Evolutionary conservation across 768 basidiomycete species (phyloP).

Genomic region (Neoboletus subvelutipes): DNA sequence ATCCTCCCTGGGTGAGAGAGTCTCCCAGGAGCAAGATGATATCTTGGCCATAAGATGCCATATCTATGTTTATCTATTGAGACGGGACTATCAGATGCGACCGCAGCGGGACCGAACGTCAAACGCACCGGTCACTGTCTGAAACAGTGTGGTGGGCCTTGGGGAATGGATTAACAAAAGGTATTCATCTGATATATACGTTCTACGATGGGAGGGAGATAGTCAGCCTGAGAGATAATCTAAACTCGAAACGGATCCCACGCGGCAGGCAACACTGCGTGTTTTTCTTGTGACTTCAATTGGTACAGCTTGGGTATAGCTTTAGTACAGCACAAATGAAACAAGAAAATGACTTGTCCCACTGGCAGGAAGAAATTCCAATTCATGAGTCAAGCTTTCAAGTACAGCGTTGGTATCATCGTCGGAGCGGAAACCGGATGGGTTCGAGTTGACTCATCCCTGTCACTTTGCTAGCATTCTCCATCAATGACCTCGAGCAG

Average conservation of each 20-base stretch:
- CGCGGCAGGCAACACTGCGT: not conserved
- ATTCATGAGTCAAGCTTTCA: no score
- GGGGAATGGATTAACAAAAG: not conserved
- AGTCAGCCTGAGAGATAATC: conserved; percentile 14
- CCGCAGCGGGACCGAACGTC: not conserved
- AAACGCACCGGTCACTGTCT: not conserved
- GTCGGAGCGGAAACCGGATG: conserved; percentile 23
- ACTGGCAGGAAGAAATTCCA: not conserved
- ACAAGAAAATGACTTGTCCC: not conserved
- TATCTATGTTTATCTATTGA: conserved; percentile 23
- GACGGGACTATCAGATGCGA: not conserved
- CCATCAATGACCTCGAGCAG: conserved; percentile 11
- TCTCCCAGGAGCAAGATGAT: conserved; percentile 77
- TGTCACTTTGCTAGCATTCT: no score
- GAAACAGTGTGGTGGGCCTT: not conserved
- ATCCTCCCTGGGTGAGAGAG: conserved; percentile 73
- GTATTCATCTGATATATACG: not conserved
- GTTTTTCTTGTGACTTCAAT: conserved; percentile 1
- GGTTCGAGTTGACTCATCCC: no score
- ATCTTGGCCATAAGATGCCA: conserved; percentile 58
- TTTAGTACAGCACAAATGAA: not conserved
- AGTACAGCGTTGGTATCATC: no score
- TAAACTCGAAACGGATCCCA: not conserved
- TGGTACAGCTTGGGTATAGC: not conserved
- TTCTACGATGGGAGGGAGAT: not conserved